phyloP scores from a whole-genome alignment of 2,329 filamentous ascomycete genomes.

The Talaromyces albobiverticillius region DNA sequence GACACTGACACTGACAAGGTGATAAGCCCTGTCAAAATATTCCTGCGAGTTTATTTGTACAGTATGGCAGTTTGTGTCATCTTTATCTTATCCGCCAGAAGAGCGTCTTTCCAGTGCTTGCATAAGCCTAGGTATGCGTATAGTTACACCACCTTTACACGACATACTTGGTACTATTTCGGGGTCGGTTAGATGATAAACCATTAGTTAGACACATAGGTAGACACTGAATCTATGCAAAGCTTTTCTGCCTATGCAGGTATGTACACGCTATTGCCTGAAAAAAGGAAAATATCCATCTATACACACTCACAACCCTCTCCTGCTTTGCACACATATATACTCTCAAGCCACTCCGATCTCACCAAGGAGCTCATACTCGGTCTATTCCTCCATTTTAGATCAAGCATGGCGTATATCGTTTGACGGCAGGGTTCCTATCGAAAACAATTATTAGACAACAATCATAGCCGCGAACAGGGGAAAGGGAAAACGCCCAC shows the following conservation, averaged over 20 bases:
- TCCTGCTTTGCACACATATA: constrained; percentile 83
- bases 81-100: too few species aligned
- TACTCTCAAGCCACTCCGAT: constrained; percentile 87
- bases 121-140: too few species aligned
- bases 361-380: constrained; percentile 83
- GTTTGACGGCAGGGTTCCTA: constrained; percentile 86
- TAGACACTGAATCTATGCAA: too few species aligned
- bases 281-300: too few species aligned
- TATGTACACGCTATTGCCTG: neutral
- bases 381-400: constrained; percentile 76
- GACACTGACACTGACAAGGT: too few species aligned
- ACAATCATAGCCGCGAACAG: neutral
- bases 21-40: neutral
- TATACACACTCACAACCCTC: constrained; percentile 60
- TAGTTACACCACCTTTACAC: too few species aligned
- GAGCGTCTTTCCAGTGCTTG: too few species aligned
- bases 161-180: too few species aligned
- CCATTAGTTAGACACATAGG: too few species aligned
- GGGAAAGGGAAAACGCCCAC: constrained; percentile 52
- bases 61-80: too few species aligned
- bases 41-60: neutral
- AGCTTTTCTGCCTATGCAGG: too few species aligned
- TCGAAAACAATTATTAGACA: neutral
- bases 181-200: too few species aligned
- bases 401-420: constrained; percentile 90